These are phyloP conservation scores for Davidsoniella eucalypti DNA, from an alignment of 2,329 filamentous ascomycete species.

Conservation along the genomic window DNA sequence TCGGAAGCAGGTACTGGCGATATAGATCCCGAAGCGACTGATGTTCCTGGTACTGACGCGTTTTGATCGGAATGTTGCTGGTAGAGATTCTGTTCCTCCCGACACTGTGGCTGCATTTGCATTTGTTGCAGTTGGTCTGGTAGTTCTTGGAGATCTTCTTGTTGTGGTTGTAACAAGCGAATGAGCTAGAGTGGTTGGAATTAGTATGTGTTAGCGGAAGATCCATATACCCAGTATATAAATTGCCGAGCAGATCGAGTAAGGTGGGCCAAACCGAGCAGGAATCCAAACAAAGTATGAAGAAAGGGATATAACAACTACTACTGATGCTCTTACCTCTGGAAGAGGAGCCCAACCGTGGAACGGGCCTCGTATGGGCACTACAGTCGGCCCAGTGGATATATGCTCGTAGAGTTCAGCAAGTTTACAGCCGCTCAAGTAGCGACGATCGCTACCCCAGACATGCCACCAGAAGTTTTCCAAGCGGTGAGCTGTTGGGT, in stretches of 20 bases:
- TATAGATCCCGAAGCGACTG: no score
- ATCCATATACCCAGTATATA: no score
- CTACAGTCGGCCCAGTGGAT: constrained; percentile 39
- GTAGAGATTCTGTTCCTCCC: no score
- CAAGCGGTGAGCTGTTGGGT: constrained; percentile 44
- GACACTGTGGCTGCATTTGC: no score
- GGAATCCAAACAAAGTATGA: no score
- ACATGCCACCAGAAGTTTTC: constrained; percentile 54
- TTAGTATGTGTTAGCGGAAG: no score
- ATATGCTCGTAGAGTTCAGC: constrained; percentile 41
- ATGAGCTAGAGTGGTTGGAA: no score
- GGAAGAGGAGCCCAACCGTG: constrained; percentile 36
- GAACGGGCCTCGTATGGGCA: constrained; percentile 35
- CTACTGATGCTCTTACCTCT: constrained; percentile 15
- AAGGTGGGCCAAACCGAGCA: neutral
- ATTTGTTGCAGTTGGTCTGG: no score
- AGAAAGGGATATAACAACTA: neutral
- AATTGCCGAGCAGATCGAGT: neutral
- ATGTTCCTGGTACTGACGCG: neutral
- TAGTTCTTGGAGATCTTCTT: no score
- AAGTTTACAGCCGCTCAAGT: constrained; percentile 35
- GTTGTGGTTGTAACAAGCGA: no score
- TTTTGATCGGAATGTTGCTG: constrained; percentile 5
- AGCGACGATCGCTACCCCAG: constrained; percentile 39
- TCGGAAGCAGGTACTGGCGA: neutral